Evolutionary conservation across 139 green algal genomes (phyloP).

Genomic region (Chlamydomonas sp.): DNA sequence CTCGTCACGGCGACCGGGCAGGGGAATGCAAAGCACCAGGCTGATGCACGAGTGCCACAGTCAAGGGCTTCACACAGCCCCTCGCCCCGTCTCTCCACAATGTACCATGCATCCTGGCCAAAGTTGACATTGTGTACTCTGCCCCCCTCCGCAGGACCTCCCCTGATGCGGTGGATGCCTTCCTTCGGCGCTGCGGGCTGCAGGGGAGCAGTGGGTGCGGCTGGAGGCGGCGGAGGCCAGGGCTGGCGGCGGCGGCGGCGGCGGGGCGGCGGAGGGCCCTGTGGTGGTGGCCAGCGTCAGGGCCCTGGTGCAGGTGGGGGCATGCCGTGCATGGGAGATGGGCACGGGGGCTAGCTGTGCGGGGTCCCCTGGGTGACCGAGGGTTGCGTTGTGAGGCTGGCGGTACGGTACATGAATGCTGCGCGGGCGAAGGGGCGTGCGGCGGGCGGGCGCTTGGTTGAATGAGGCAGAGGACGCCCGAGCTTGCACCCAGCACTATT

Average conservation of each 20-base stretch:
- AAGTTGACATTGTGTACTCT: too few species aligned
- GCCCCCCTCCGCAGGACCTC: background rate
- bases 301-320: slow-evolving; percentile 46
- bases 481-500: too few species aligned
- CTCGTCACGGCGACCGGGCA: too few species aligned
- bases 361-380: background rate
- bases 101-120: too few species aligned
- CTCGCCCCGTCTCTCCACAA: too few species aligned
- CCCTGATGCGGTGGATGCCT: slow-evolving; percentile 13
- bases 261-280: background rate
- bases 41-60: too few species aligned
- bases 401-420: too few species aligned
- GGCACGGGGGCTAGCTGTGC: background rate
- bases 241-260: background rate
- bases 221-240: slow-evolving; percentile 48
- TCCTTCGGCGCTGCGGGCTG: slow-evolving; percentile 64
- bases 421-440: too few species aligned
- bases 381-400: background rate
- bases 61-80: too few species aligned
- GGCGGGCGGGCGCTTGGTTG: too few species aligned
- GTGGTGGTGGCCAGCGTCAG: slow-evolving; percentile 46
- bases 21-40: too few species aligned
- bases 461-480: too few species aligned
- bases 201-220: slow-evolving; percentile 52
- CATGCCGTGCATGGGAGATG: slow-evolving; percentile 16